phyloP scores from a whole-genome alignment of 345 rosid genomes.

The Boechera divaricarpa region DNA sequence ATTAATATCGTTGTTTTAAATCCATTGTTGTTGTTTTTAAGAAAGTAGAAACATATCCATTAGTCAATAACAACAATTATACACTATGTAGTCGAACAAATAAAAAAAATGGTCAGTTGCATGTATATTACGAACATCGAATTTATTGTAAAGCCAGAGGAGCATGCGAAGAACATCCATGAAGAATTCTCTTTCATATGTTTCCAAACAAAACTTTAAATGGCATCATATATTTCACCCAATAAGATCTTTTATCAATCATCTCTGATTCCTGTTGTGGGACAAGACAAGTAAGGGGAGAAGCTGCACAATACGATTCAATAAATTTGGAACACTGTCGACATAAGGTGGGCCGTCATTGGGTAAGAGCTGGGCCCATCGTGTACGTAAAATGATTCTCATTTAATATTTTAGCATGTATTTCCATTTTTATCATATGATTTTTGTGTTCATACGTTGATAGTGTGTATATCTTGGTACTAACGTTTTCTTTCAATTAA shows the following conservation, averaged over 20 bases:
- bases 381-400: background rate
- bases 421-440: background rate
- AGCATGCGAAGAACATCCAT: background rate
- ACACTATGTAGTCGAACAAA: background rate
- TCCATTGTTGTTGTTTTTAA: background rate
- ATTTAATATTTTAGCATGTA: background rate
- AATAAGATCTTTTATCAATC: background rate
- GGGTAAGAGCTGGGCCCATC: conserved; percentile 17
- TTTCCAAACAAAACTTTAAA: background rate
- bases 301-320: conserved; percentile 2
- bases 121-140: background rate
- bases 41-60: background rate
- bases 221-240: background rate
- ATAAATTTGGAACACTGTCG: background rate
- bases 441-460: too few relatives aligned
- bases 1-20: background rate
- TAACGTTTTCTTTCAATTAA: too few relatives aligned
- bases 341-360: conserved; percentile 27
- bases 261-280: conserved; percentile 3
- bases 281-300: conserved; percentile 29
- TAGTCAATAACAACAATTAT: background rate
- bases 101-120: background rate
- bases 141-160: background rate
- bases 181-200: background rate
- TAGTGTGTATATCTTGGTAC: background rate